Evolutionary conservation across 768 basidiomycete genomes (phyloP).

Genomic region (Tulasnella sp.): DNA sequence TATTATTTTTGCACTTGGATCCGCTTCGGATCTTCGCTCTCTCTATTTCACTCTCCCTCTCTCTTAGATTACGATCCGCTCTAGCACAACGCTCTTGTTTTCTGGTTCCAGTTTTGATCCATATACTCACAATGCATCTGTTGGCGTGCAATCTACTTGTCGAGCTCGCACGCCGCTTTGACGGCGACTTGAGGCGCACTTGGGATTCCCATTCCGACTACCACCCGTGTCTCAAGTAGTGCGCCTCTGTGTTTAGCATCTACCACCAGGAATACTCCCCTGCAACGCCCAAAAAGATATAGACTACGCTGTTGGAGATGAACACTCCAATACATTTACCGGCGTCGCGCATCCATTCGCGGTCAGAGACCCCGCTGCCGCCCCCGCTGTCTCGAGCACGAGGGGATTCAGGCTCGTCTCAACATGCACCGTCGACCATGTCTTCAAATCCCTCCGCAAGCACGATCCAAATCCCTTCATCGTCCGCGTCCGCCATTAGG

Average conservation of each 20-base stretch:
- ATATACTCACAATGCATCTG: not conserved
- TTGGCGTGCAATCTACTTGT: not conserved
- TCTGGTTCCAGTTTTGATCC: conserved; percentile 2
- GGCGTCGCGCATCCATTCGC: conserved; percentile 23
- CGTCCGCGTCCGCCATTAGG: conserved; percentile 10
- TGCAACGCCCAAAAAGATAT: not conserved
- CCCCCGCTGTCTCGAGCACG: conserved; percentile 26
- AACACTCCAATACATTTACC: not conserved
- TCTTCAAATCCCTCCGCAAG: conserved; percentile 23
- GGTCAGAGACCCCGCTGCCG: conserved; percentile 31
- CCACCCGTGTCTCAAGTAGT: not conserved
- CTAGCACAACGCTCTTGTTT: conserved; percentile 6
- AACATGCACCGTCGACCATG: conserved; percentile 9
- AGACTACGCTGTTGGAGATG: not conserved
- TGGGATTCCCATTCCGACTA: not conserved
- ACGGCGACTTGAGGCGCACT: not conserved
- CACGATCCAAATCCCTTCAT: conserved; percentile 37
- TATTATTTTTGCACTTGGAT: no score
- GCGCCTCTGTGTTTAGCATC: not conserved
- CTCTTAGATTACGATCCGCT: not conserved
- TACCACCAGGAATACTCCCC: not conserved
- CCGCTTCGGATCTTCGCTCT: no score
- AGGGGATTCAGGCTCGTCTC: conserved; percentile 23
- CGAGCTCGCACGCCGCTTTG: not conserved
- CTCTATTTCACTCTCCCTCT: not conserved